Evolutionary conservation across 2,329 filamentous ascomycete species (phyloP).

Genomic region (Beauveria sp.): DNA sequence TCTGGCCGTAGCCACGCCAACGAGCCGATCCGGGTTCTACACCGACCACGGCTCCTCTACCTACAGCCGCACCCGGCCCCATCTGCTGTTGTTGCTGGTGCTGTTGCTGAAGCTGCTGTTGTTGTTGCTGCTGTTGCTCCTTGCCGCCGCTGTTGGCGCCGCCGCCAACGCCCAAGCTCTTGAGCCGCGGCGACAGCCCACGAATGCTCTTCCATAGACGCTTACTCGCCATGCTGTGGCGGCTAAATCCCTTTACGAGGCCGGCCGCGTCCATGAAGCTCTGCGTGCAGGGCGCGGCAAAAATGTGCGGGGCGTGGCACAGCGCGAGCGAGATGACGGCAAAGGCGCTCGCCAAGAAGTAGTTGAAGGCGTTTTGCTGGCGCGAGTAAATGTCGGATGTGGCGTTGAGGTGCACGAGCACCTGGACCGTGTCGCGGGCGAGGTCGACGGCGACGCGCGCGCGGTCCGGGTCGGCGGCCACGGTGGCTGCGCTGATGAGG

Average conservation of each 20-base stretch:
- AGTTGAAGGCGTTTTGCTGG: constrained; percentile 23
- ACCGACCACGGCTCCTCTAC: too few species aligned
- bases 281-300: constrained; percentile 28
- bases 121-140: neutral
- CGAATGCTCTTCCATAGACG: constrained; percentile 30
- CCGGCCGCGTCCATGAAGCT: constrained; percentile 25
- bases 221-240: constrained; percentile 24
- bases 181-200: constrained; percentile 25
- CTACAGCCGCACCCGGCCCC: too few species aligned
- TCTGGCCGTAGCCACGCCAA: neutral
- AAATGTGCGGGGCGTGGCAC: constrained; percentile 34
- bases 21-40: neutral
- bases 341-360: constrained; percentile 23
- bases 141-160: neutral
- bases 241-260: constrained; percentile 25
- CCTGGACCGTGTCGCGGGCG: constrained; percentile 22
- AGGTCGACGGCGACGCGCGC: constrained; percentile 31
- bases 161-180: constrained; percentile 17
- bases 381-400: constrained; percentile 22
- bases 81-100: too few species aligned
- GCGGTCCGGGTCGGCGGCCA: constrained; percentile 25
- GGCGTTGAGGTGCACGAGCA: constrained; percentile 20
- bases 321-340: constrained; percentile 35
- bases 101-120: neutral
- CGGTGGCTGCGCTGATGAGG: constrained; percentile 29